These are phyloP conservation scores for Neonectria faginata DNA, from an alignment of 2,329 filamentous ascomycete genomes.

Conservation along the genomic window DNA sequence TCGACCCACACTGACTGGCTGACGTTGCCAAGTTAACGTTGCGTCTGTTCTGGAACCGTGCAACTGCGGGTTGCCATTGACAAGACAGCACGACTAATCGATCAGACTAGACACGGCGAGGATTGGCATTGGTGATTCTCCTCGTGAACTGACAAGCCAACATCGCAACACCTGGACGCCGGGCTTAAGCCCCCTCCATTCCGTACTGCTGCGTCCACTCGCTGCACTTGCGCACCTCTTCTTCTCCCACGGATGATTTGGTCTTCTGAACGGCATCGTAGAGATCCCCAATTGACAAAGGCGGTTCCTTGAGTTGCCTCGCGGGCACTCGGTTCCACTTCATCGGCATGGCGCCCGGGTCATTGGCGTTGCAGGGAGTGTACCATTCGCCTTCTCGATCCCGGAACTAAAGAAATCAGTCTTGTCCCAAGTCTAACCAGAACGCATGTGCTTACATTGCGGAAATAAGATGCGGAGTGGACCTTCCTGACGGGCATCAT, in stretches of 20 bases:
- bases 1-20: background rate
- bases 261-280: slow-evolving; percentile 6
- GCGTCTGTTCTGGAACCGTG: background rate
- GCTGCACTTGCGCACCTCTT: slow-evolving; percentile 22
- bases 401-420: slow-evolving; percentile 6
- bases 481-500: slow-evolving; percentile 28
- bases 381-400: slow-evolving; percentile 28
- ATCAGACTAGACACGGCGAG: background rate
- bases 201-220: slow-evolving; percentile 27
- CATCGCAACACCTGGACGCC: background rate
- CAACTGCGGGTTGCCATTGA: background rate
- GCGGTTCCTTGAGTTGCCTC: slow-evolving; percentile 23
- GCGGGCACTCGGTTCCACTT: slow-evolving; percentile 28
- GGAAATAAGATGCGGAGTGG: slow-evolving; percentile 24
- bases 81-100: background rate
- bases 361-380: slow-evolving; percentile 20
- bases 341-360: slow-evolving; percentile 12
- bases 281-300: slow-evolving; percentile 16
- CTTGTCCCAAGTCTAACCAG: background rate
- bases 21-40: background rate
- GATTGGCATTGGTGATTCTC: background rate
- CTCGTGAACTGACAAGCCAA: background rate
- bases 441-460: slow-evolving; percentile 10
- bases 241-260: slow-evolving; percentile 20
- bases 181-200: slow-evolving; percentile 23